phyloP scores from a whole-genome alignment of 331 rosid genomes.

The Quercus tomentella region DNA sequence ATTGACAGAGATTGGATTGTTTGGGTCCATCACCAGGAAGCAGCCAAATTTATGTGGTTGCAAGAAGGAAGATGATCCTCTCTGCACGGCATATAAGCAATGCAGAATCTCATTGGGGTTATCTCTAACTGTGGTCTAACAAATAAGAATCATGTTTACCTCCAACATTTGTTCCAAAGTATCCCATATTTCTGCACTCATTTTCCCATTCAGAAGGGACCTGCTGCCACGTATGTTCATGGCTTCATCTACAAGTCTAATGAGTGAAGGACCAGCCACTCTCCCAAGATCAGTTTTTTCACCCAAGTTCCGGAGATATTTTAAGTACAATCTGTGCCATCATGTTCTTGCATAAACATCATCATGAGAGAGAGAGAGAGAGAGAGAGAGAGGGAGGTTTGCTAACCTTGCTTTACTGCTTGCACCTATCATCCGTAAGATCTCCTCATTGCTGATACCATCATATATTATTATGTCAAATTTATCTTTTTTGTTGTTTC shows the following conservation, averaged over 20 bases:
- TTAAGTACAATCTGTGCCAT: slow-evolving; percentile 69
- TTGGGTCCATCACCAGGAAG: slow-evolving; percentile 77
- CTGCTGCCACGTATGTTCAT: slow-evolving; percentile 44
- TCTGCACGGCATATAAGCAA: slow-evolving; percentile 44
- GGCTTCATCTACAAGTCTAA: slow-evolving; percentile 91
- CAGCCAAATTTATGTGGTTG: slow-evolving; percentile 67
- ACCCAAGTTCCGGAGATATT: slow-evolving; percentile 64
- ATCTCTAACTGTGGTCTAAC: background rate
- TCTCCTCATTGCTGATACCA: slow-evolving; percentile 79
- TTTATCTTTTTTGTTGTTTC: slow-evolving; percentile 36
- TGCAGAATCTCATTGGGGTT: slow-evolving; percentile 13
- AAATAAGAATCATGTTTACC: slow-evolving; percentile 39
- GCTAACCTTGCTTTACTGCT: slow-evolving; percentile 81
- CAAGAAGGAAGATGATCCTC: slow-evolving; percentile 69
- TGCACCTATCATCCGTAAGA: slow-evolving; percentile 69
- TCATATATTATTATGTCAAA: slow-evolving; percentile 80
- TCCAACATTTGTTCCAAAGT: slow-evolving; percentile 64
- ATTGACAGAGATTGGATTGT: slow-evolving; percentile 50
- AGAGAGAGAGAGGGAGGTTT: slow-evolving; percentile 4
- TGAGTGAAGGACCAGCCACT: slow-evolving; percentile 80
- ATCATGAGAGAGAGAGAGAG: background rate
- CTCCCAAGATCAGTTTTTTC: slow-evolving; percentile 95
- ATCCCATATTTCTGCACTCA: slow-evolving; percentile 81
- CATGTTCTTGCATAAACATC: slow-evolving; percentile 7
- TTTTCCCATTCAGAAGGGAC: slow-evolving; percentile 45